These are phyloP conservation scores for Apiotrichum gamsii DNA, from an alignment of 1,284 basidiomycete genomes.

Conservation along the genomic window DNA sequence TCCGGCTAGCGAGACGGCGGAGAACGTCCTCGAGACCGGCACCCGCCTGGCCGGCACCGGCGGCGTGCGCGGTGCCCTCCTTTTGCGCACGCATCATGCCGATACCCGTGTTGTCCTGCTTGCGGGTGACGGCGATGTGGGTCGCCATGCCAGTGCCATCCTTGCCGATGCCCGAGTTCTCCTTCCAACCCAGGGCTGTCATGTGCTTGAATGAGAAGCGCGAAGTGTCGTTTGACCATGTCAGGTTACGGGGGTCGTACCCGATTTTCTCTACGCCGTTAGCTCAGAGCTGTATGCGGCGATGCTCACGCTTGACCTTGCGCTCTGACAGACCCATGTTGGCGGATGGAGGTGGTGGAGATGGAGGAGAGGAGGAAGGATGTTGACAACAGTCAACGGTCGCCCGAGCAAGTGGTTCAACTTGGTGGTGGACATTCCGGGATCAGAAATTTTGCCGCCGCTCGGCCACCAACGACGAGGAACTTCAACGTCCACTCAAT, in stretches of 20 bases:
- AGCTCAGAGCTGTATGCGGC: neutral
- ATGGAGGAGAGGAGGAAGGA: neutral
- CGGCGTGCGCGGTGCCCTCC: constrained; percentile 41
- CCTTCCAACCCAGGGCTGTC: constrained; percentile 45
- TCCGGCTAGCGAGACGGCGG: constrained; percentile 31
- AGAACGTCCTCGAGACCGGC: constrained; percentile 44
- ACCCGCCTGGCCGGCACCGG: constrained; percentile 44
- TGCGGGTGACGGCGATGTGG: constrained; percentile 46
- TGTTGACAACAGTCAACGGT: constrained; percentile 7
- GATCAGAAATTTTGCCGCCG: constrained; percentile 20
- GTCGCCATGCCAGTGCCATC: constrained; percentile 39
- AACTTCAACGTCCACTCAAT: neutral
- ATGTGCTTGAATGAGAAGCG: constrained; percentile 49
- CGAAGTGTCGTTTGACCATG: constrained; percentile 46
- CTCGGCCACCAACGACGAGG: neutral
- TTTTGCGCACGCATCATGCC: constrained; percentile 43
- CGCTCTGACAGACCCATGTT: constrained; percentile 48
- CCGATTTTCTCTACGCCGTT: constrained; percentile 40
- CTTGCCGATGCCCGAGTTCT: constrained; percentile 40
- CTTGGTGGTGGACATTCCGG: constrained; percentile 8
- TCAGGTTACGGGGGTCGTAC: constrained; percentile 46
- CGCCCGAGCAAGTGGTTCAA: constrained; percentile 17
- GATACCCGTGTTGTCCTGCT: constrained; percentile 47
- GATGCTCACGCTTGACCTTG: constrained; percentile 43
- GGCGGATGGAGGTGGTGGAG: neutral